Percentiles rank a stretch among this genome's conserved stretches.
Conservation (phyloP, 495 filamentous ascomycete species). For the Daldinia bambusicola region DNA sequence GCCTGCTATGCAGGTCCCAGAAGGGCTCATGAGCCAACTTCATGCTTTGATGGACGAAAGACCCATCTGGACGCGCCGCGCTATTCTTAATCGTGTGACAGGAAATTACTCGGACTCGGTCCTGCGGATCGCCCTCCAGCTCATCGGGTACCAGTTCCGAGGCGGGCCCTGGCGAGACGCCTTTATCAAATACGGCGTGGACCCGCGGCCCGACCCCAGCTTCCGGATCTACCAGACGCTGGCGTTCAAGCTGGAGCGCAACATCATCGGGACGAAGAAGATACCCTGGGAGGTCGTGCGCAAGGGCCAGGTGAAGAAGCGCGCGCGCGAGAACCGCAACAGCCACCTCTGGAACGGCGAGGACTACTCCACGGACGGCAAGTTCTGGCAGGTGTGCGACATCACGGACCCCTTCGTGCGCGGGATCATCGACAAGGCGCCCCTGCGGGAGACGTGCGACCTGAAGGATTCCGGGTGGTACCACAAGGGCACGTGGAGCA, state of each 20-base stretch:
- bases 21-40: constrained; percentile 66
- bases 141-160: constrained; percentile 88
- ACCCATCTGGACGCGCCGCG: constrained; percentile 87
- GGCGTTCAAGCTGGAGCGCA: constrained; percentile 72
- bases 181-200: constrained; percentile 82
- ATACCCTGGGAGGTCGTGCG: constrained; percentile 58
- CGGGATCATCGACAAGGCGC: constrained; percentile 60
- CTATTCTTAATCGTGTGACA: constrained; percentile 73
- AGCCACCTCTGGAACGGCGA: constrained; percentile 86
- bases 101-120: constrained; percentile 55
- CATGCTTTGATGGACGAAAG: constrained; percentile 71
- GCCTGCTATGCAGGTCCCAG: constrained; percentile 62
- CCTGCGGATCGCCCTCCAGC: constrained; percentile 73
- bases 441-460: constrained; percentile 63
- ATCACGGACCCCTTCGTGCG: constrained; percentile 80
- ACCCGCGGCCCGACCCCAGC: constrained; percentile 78
- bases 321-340: constrained; percentile 48
- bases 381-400: constrained; percentile 94
- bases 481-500: constrained; percentile 77
- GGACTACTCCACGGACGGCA: constrained; percentile 73
- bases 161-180: constrained; percentile 91
- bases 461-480: constrained; percentile 81
- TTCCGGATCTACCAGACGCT: constrained; percentile 88
- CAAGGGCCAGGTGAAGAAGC: constrained; percentile 46
- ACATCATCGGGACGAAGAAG: constrained; percentile 55